Evolutionary conservation across 2,329 filamentous ascomycete species (phyloP).

Genomic region (Fusarium algeriense): DNA sequence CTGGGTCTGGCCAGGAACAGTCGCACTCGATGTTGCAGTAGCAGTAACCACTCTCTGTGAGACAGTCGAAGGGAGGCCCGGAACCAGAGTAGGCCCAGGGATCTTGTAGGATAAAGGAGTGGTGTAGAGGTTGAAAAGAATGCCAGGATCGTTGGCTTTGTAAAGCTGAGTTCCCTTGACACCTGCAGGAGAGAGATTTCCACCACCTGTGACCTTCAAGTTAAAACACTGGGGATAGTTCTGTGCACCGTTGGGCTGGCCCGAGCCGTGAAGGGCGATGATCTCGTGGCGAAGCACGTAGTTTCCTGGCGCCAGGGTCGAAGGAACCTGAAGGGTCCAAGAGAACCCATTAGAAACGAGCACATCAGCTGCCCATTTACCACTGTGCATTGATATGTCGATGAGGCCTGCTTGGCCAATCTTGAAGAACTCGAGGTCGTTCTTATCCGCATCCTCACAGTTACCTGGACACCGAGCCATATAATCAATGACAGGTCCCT

Average conservation of each 20-base stretch:
- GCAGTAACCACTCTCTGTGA: slow-evolving; percentile 13
- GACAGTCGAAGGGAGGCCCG: slow-evolving; percentile 38
- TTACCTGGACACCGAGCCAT: slow-evolving; percentile 70
- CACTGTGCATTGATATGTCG: slow-evolving; percentile 57
- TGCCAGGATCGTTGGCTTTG: slow-evolving; percentile 49
- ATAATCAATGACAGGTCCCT: slow-evolving; percentile 72
- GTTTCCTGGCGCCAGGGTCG: slow-evolving; percentile 51
- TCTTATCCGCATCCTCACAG: slow-evolving; percentile 66
- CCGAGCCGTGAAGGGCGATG: slow-evolving; percentile 62
- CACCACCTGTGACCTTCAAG: slow-evolving; percentile 58
- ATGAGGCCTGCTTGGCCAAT: slow-evolving; percentile 68
- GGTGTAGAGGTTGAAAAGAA: slow-evolving; percentile 52
- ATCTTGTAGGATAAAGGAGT: slow-evolving; percentile 44
- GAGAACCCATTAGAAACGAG: slow-evolving; percentile 57
- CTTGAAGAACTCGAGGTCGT: slow-evolving; percentile 71
- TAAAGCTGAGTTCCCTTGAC: slow-evolving; percentile 50
- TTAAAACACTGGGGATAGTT: slow-evolving; percentile 66
- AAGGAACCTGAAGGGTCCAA: slow-evolving; percentile 52
- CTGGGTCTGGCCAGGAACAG: slow-evolving; percentile 23
- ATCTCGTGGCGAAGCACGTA: slow-evolving; percentile 67
- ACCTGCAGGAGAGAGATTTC: slow-evolving; percentile 50
- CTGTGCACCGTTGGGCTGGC: slow-evolving; percentile 60
- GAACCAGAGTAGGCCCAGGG: slow-evolving; percentile 45
- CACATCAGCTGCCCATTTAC: slow-evolving; percentile 54
- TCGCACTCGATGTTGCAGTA: slow-evolving; percentile 39